Evolutionary conservation across 2,329 filamentous ascomycete species (phyloP).

Genomic region (Nemania abortiva): DNA sequence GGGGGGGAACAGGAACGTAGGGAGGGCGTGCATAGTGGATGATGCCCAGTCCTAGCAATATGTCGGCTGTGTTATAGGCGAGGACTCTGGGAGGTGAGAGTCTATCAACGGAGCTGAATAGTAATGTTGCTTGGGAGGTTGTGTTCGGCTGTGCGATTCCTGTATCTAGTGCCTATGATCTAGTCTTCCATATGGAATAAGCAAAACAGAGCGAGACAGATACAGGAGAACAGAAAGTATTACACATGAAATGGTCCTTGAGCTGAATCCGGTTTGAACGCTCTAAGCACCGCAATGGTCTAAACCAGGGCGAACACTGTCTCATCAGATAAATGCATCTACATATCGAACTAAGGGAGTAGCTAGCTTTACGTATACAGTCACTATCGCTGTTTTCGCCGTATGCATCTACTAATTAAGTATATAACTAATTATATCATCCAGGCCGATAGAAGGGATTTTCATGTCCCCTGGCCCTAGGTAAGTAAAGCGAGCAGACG

Average conservation of each 20-base stretch:
- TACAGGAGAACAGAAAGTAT: conserved; percentile 8
- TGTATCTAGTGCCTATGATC: conserved; percentile 11
- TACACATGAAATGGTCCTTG: not conserved
- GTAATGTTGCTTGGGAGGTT: conserved; percentile 16
- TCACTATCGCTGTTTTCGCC: too few species aligned
- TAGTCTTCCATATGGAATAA: not conserved
- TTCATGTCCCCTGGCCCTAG: not conserved
- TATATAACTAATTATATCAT: too few species aligned
- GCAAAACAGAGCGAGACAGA: not conserved
- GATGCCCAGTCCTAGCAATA: conserved; percentile 7
- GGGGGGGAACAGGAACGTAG: not conserved
- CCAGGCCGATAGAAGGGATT: too few species aligned
- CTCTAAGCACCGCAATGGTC: not conserved
- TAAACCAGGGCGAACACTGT: not conserved
- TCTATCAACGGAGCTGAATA: conserved; percentile 5
- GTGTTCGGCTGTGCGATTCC: conserved; percentile 1
- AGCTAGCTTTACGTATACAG: not conserved
- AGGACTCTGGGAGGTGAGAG: not conserved
- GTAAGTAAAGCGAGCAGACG: not conserved
- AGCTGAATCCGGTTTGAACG: not conserved
- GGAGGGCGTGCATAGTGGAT: not conserved
- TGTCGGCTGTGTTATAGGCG: conserved; percentile 3
- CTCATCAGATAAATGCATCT: not conserved
- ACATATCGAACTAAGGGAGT: not conserved
- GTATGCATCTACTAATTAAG: too few species aligned